Percentiles rank a stretch among this genome's conserved stretches.
These are phyloP conservation scores for Wickerhamomyces silvicola DNA, from an alignment of 805 yeast species.

Conservation along the genomic window DNA sequence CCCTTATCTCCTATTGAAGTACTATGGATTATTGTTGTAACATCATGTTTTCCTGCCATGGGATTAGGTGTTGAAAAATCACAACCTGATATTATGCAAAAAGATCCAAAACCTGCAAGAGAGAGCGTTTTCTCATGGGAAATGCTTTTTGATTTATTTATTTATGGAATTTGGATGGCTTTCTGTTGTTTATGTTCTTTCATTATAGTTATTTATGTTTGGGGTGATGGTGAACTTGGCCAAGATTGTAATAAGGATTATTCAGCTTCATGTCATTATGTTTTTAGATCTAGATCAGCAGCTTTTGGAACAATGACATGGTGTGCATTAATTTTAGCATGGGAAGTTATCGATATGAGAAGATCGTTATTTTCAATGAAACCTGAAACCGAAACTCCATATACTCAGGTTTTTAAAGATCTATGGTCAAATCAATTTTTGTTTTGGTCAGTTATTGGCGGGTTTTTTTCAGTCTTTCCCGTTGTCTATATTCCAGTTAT, in stretches of 20 bases:
- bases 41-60: constrained; percentile 82
- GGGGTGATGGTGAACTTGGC: constrained; percentile 63
- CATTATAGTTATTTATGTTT: constrained; percentile 58
- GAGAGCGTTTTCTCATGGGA: constrained; percentile 59
- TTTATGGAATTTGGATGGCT: constrained; percentile 73
- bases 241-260: constrained; percentile 49
- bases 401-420: constrained; percentile 54
- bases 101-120: constrained; percentile 53
- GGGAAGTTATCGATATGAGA: constrained; percentile 75
- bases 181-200: constrained; percentile 61
- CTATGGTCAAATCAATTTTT: constrained; percentile 70
- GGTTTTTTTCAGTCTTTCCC: constrained; percentile 69
- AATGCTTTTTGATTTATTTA: constrained; percentile 60
- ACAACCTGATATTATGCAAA: constrained; percentile 53
- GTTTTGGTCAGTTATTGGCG: constrained; percentile 74
- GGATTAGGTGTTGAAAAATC: constrained; percentile 70
- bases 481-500: constrained; percentile 86
- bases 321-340: constrained; percentile 75
- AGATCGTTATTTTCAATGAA: constrained; percentile 67
- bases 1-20: constrained; percentile 78
- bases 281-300: constrained; percentile 70
- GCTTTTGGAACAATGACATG: constrained; percentile 81
- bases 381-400: constrained; percentile 55
- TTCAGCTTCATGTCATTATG: constrained; percentile 46
- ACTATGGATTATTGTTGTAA: constrained; percentile 71